These are phyloP conservation scores for Tetracentron sinense DNA, from an alignment of 164 flowering plant genomes.

Conservation along the genomic window DNA sequence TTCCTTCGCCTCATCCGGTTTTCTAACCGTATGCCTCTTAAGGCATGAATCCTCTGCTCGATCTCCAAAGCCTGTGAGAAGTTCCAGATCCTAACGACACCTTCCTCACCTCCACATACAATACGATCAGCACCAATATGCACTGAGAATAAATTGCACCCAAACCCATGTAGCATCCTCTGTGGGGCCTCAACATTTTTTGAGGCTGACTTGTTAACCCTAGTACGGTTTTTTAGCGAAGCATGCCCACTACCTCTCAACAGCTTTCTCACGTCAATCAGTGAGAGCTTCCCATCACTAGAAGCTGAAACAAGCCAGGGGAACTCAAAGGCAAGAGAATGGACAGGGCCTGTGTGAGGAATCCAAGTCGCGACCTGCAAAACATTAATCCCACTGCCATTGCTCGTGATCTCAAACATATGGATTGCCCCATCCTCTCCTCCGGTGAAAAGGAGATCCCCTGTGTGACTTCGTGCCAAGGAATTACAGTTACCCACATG, in stretches of 20 bases:
- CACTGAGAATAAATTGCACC: conserved; percentile 65
- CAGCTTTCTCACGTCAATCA: conserved; percentile 75
- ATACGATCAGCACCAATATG: conserved; percentile 79
- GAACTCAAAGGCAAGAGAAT: conserved; percentile 86
- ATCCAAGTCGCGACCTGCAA: conserved; percentile 59
- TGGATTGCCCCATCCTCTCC: conserved; percentile 87
- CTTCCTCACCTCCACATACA: conserved; percentile 89
- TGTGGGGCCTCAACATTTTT: conserved; percentile 68
- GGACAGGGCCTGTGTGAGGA: conserved; percentile 73
- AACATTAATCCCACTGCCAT: conserved; percentile 13
- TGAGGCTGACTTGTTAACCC: conserved; percentile 6
- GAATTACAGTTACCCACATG: conserved; percentile 61
- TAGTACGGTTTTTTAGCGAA: conserved; percentile 16
- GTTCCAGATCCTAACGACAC: conserved; percentile 84
- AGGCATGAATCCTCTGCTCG: conserved; percentile 53
- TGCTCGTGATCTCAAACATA: conserved; percentile 66
- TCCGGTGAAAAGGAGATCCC: conserved; percentile 81
- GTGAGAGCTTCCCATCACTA: conserved; percentile 73
- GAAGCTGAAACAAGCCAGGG: conserved; percentile 97
- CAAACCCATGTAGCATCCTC: conserved; percentile 86
- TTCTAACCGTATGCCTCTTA: conserved; percentile 64
- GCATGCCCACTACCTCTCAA: conserved; percentile 35
- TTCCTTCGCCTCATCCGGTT: conserved; percentile 76
- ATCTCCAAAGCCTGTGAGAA: conserved; percentile 79
- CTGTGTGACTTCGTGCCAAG: conserved; percentile 68